These are phyloP conservation scores for Ceriops zippeliana DNA, from an alignment of 345 rosid species.

Conservation along the genomic window DNA sequence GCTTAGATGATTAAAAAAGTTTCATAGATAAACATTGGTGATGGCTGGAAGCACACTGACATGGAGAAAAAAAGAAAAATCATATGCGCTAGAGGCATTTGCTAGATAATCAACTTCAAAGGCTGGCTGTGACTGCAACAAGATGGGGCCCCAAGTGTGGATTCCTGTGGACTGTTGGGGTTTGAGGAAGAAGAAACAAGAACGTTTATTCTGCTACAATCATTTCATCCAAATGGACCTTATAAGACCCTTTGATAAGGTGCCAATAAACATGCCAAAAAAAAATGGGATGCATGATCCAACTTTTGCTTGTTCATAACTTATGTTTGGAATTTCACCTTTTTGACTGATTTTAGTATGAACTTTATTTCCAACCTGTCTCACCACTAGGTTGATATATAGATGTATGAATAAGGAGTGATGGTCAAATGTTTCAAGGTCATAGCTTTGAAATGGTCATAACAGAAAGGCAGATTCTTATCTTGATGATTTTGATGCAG, in stretches of 20 bases:
- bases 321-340: not conserved
- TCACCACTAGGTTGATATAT: constrained; percentile 11
- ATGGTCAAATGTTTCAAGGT: not conserved
- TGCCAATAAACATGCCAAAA: not conserved
- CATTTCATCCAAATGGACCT: no score
- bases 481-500: constrained; percentile 34
- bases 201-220: no score
- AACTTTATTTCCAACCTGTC: not conserved
- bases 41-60: not conserved
- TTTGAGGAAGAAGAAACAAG: no score
- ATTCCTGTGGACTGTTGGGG: no score
- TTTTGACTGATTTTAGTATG: no score
- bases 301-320: constrained; percentile 1
- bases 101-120: not conserved
- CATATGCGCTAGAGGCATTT: not conserved
- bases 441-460: not conserved
- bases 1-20: not conserved
- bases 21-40: not conserved
- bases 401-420: not conserved
- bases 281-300: not conserved
- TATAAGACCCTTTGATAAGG: not conserved
- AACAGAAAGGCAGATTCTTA: constrained; percentile 1
- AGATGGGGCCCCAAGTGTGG: no score
- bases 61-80: not conserved
- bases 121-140: no score